A percentile compares a stretch with the other conserved stretches of the same genome.
Evolutionary conservation across 2,329 filamentous ascomycete species (phyloP).

Genomic region (Acrocalymma vagum): DNA sequence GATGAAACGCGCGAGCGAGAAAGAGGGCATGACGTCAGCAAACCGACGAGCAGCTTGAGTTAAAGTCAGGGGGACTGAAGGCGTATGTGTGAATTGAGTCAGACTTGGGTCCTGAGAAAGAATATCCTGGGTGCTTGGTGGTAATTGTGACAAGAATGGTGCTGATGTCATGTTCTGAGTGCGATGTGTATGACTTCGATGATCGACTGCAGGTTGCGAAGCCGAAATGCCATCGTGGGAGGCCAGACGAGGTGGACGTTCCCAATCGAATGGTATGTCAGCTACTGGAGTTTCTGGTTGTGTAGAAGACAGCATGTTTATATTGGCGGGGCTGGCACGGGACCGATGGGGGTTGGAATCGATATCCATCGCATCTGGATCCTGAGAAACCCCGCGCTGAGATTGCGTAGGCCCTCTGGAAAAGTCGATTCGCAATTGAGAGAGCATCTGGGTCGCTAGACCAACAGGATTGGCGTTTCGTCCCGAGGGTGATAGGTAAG

Average conservation of each 20-base stretch:
- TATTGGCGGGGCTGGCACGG: constrained; percentile 38
- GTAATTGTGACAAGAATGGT: constrained; percentile 39
- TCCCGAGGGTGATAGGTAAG: constrained; percentile 77
- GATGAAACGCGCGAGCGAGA: constrained; percentile 91
- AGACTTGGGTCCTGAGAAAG: constrained; percentile 86
- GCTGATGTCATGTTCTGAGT: constrained; percentile 19
- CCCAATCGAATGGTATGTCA: constrained; percentile 87
- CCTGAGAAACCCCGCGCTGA: constrained; percentile 51
- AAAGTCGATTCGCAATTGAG: constrained; percentile 89
- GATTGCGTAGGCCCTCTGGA: constrained; percentile 68
- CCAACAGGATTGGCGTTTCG: constrained; percentile 79
- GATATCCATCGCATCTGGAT: constrained; percentile 72
- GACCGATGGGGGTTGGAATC: constrained; percentile 58
- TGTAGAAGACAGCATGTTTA: constrained; percentile 73
- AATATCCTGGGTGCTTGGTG: constrained; percentile 58
- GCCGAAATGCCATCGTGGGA: constrained; percentile 45
- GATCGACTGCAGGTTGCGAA: constrained; percentile 46
- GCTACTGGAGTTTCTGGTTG: constrained; percentile 82
- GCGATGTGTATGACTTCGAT: constrained; percentile 38
- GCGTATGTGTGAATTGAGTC: constrained; percentile 82
- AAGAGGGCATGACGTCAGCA: constrained; percentile 87
- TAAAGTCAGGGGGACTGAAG: constrained; percentile 80
- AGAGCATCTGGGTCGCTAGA: constrained; percentile 94
- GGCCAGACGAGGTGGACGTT: constrained; percentile 68
- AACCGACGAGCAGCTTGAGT: constrained; percentile 91